Conservation (phyloP, 768 basidiomycete species). For the Tephrocybe sp. region DNA sequence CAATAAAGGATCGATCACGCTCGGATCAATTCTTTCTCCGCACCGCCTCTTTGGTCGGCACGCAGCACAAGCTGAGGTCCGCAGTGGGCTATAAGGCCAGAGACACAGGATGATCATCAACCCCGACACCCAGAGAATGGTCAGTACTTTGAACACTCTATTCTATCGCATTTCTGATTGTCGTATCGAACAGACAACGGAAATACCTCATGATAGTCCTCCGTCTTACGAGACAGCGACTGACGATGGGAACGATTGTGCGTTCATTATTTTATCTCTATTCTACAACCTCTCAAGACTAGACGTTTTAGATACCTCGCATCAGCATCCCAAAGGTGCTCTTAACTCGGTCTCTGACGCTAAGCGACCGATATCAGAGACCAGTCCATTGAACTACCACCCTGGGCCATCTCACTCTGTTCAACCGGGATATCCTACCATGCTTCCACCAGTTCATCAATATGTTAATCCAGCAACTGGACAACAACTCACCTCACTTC, state of each 20-base stretch:
- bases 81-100: conserved; percentile 14
- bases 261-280: conserved; percentile 8
- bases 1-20: background rate
- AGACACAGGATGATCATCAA: conserved; percentile 29
- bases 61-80: conserved; percentile 4
- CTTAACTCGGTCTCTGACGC: conserved; percentile 9
- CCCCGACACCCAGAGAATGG: conserved; percentile 23
- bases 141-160: conserved; percentile 6
- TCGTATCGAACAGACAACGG: conserved; percentile 9
- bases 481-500: conserved; percentile 54
- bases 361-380: conserved; percentile 9
- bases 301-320: background rate
- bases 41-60: conserved; percentile 7
- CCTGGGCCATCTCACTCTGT: conserved; percentile 22
- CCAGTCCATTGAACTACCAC: background rate
- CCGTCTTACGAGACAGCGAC: conserved; percentile 47
- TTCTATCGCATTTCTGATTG: conserved; percentile 3
- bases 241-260: conserved; percentile 27
- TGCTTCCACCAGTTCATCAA: conserved; percentile 56
- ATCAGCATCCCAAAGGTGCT: background rate
- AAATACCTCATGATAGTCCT: conserved; percentile 36
- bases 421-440: conserved; percentile 13
- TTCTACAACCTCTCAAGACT: too few species aligned
- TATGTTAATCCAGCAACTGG: conserved; percentile 64
- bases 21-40: background rate